These are phyloP conservation scores for Ascochyta lentis DNA, from an alignment of 2,329 filamentous ascomycete genomes.

Conservation along the genomic window DNA sequence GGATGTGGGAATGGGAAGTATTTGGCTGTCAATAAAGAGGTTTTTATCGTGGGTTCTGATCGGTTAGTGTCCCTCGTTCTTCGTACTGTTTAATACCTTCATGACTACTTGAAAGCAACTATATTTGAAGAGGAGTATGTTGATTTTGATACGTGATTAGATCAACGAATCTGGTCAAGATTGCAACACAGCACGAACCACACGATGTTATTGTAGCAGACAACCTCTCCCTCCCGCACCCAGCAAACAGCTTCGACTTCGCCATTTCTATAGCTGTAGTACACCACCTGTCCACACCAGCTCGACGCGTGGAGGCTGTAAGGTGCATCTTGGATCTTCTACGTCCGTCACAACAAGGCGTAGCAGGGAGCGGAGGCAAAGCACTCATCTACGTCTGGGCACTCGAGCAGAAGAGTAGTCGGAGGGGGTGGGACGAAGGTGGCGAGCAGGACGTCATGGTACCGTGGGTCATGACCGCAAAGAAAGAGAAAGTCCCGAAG, in stretches of 20 bases:
- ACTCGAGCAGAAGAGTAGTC: conserved; percentile 84
- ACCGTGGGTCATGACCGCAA: conserved; percentile 79
- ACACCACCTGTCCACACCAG: conserved; percentile 85
- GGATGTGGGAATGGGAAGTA: conserved; percentile 99
- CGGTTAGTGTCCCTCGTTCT: conserved; percentile 59
- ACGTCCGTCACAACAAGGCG: conserved; percentile 26
- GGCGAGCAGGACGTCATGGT: conserved; percentile 92
- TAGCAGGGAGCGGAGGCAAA: conserved; percentile 57
- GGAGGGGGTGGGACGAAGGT: conserved; percentile 86
- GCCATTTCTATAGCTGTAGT: conserved; percentile 93
- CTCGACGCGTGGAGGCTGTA: conserved; percentile 76
- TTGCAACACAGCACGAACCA: conserved; percentile 61
- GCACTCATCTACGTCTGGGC: conserved; percentile 94
- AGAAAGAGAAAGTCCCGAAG: conserved; percentile 43
- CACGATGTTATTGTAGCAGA: conserved; percentile 81
- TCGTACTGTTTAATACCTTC: no score
- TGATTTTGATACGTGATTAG: conserved; percentile 42
- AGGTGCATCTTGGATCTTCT: conserved; percentile 73
- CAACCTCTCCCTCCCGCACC: conserved; percentile 82
- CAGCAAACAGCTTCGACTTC: conserved; percentile 73
- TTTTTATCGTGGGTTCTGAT: conserved; percentile 87
- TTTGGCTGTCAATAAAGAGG: conserved; percentile 74
- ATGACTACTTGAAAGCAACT: no score
- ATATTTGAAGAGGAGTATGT: no score
- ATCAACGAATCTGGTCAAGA: conserved; percentile 64